Conservation (phyloP, 2,329 filamentous ascomycete genomes). For the Beauveria scarabaeidicola region DNA sequence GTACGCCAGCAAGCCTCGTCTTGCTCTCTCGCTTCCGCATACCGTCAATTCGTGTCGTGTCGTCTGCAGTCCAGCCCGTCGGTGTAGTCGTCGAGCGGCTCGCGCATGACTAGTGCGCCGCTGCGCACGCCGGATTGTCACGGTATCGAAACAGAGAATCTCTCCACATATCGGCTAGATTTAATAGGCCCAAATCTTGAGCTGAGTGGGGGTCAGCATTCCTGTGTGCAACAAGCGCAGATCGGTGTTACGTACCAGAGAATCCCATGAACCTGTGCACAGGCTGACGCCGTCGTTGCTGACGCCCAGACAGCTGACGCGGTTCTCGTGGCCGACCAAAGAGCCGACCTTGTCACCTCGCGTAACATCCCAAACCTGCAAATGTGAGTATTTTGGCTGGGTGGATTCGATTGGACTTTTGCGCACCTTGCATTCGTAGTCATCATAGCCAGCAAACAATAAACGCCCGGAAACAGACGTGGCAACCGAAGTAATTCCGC, state of each 20-base stretch:
- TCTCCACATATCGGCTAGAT: slow-evolving; percentile 15
- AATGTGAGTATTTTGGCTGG: slow-evolving; percentile 12
- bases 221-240: slow-evolving; percentile 15
- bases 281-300: slow-evolving; percentile 99
- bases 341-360: slow-evolving; percentile 96
- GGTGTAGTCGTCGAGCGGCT: background rate
- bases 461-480: slow-evolving; percentile 94
- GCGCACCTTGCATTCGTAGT: slow-evolving; percentile 98
- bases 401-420: background rate
- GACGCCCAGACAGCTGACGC: slow-evolving; percentile 95
- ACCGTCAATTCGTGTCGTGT: slow-evolving; percentile 2
- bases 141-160: slow-evolving; percentile 21
- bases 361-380: slow-evolving; percentile 92
- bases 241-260: slow-evolving; percentile 64
- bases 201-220: slow-evolving; percentile 41
- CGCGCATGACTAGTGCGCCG: background rate
- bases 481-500: slow-evolving; percentile 95
- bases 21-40: slow-evolving; percentile 6
- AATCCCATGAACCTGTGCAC: slow-evolving; percentile 99
- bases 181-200: slow-evolving; percentile 84
- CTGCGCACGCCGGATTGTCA: slow-evolving; percentile 14
- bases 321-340: slow-evolving; percentile 94
- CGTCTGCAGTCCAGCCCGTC: background rate
- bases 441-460: slow-evolving; percentile 94
- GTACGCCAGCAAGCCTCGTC: slow-evolving; percentile 26